Evolutionary conservation across 306 rosid species (phyloP).

Genomic region (Vicia sativa): DNA sequence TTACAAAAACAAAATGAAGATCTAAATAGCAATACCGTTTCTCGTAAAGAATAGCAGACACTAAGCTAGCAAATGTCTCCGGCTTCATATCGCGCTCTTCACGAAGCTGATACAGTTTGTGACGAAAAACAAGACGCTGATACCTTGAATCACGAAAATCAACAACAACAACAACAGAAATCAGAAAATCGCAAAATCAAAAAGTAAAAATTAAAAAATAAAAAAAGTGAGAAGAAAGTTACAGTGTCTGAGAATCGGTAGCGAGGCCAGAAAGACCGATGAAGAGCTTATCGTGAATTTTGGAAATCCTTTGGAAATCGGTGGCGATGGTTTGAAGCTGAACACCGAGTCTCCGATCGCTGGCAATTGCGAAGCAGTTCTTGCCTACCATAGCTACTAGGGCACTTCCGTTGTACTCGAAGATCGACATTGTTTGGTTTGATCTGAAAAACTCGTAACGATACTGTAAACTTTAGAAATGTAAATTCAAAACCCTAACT

Average conservation of each 20-base stretch:
- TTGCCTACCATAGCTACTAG: conserved; percentile 95
- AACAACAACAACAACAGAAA: neutral
- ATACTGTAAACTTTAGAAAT: neutral
- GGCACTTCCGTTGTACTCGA: conserved; percentile 97
- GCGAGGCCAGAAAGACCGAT: conserved; percentile 94
- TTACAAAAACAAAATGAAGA: neutral
- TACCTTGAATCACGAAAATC: conserved; percentile 44
- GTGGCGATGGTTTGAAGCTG: conserved; percentile 97
- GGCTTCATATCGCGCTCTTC: conserved; percentile 97
- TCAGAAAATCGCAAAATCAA: neutral
- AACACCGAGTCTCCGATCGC: conserved; percentile 96
- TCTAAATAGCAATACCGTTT: conserved; percentile 58
- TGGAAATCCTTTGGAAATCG: conserved; percentile 83
- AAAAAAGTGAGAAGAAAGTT: neutral
- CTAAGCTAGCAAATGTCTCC: conserved; percentile 86
- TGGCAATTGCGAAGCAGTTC: conserved; percentile 97
- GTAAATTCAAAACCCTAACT: conserved; percentile 29
- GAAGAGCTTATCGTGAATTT: conserved; percentile 74
- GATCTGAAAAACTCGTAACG: neutral
- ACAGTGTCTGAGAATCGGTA: conserved; percentile 96
- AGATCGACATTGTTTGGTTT: conserved; percentile 58
- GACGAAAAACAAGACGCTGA: conserved; percentile 82
- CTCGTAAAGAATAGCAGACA: conserved; percentile 85
- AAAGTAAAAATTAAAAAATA: too few species aligned
- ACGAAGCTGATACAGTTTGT: conserved; percentile 87